Evolutionary conservation across 1,139 yeast genomes (phyloP).

Genomic region (Hansenula sp.): DNA sequence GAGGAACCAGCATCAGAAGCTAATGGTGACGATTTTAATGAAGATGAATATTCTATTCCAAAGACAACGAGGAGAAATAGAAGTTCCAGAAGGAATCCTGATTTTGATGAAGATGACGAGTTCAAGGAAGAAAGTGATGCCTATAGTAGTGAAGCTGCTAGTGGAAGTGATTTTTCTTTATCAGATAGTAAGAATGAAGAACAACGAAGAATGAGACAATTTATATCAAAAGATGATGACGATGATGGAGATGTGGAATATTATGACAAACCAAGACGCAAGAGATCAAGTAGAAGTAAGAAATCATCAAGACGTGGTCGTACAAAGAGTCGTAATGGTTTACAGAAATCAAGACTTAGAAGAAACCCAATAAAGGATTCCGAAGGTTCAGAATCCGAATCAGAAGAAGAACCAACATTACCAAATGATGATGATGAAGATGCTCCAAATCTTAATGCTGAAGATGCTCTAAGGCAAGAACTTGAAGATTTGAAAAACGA

Average conservation of each 20-base stretch:
- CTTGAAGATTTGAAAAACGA: slow-evolving; percentile 37
- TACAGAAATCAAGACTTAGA: slow-evolving; percentile 3
- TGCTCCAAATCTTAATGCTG: slow-evolving; percentile 8
- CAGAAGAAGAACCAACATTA: slow-evolving; percentile 13
- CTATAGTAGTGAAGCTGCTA: slow-evolving; percentile 9
- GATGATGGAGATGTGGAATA: slow-evolving; percentile 21
- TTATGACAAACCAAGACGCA: slow-evolving; percentile 7
- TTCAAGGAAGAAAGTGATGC: slow-evolving; percentile 18
- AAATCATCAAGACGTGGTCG: slow-evolving; percentile 11
- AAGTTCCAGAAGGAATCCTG: slow-evolving; percentile 23
- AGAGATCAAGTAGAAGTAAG: slow-evolving; percentile 17
- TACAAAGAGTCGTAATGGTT: not conserved
- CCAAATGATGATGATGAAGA: slow-evolving; percentile 14
- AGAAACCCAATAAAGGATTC: slow-evolving; percentile 5
- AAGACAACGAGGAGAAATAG: slow-evolving; percentile 10
- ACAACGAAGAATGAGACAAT: slow-evolving; percentile 15
- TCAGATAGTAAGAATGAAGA: slow-evolving; percentile 11
- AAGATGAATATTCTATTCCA: no score
- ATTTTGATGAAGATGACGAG: slow-evolving; percentile 19
- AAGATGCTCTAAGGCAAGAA: slow-evolving; percentile 25
- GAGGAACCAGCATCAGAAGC: no score
- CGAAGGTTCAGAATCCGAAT: slow-evolving; percentile 14
- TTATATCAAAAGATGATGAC: slow-evolving; percentile 24
- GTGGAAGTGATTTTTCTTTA: slow-evolving; percentile 4
- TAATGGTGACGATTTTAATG: slow-evolving; percentile 10